These are phyloP conservation scores for Botrytis byssoidea DNA, from an alignment of 2,329 filamentous ascomycete species.

Conservation along the genomic window DNA sequence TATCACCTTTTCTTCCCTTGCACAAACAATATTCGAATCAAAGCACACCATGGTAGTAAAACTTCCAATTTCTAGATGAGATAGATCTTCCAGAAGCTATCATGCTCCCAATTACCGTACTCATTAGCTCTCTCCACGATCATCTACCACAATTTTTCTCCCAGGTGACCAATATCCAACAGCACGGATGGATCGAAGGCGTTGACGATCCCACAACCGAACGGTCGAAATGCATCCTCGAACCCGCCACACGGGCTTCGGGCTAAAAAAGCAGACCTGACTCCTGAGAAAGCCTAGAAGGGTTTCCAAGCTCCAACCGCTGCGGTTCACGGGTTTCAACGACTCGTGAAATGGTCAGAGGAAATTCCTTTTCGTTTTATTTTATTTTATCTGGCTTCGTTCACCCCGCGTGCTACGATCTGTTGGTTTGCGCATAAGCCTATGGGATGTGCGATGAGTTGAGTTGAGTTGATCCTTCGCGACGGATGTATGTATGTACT, in stretches of 20 bases:
- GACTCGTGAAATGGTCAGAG: neutral
- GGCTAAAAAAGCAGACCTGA: neutral
- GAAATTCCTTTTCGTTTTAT: neutral
- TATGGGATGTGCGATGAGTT: neutral
- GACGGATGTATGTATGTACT: neutral
- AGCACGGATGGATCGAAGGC: neutral
- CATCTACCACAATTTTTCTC: neutral
- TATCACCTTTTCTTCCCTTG: neutral
- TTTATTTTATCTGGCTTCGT: neutral
- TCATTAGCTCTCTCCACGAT: slow-evolving; percentile 2
- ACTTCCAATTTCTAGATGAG: neutral
- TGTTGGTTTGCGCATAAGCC: neutral
- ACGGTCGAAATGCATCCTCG: neutral
- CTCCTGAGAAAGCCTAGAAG: neutral
- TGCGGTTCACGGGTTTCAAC: neutral
- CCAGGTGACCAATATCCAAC: neutral
- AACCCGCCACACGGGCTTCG: slow-evolving; percentile 1
- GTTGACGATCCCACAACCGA: neutral
- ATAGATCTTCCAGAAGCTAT: neutral
- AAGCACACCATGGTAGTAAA: neutral
- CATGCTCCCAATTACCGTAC: neutral
- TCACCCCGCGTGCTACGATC: neutral
- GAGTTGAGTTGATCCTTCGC: neutral
- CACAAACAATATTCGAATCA: neutral
- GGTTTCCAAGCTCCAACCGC: neutral